Evolutionary conservation across 805 yeast species (phyloP).

Genomic region (Saccharomycopsis lassenensis): DNA sequence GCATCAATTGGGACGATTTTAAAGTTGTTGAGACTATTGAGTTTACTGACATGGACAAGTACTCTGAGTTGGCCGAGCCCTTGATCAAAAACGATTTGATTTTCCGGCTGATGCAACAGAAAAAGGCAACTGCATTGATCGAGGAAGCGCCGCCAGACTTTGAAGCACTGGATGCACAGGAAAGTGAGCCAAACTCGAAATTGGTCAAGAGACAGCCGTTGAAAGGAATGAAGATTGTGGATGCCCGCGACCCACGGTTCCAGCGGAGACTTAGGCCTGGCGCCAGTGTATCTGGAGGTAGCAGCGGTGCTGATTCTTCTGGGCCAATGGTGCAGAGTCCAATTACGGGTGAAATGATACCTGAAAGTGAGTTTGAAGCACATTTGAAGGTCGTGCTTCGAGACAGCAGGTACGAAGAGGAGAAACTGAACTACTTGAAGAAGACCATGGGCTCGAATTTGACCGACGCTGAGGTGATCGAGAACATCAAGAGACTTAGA

Average conservation of each 20-base stretch:
- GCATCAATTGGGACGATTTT: slow-evolving; percentile 85
- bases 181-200: slow-evolving; percentile 12
- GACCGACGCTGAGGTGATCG: slow-evolving; percentile 48
- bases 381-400: slow-evolving; percentile 61
- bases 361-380: slow-evolving; percentile 57
- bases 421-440: slow-evolving; percentile 45
- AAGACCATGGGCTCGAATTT: slow-evolving; percentile 43
- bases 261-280: no score
- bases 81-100: slow-evolving; percentile 47
- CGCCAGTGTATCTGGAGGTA: no score
- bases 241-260: no score
- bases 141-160: slow-evolving; percentile 36
- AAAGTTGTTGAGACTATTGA: slow-evolving; percentile 56
- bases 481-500: slow-evolving; percentile 40
- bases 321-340: slow-evolving; percentile 81
- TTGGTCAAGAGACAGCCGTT: slow-evolving; percentile 14
- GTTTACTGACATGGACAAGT: slow-evolving; percentile 51
- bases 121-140: slow-evolving; percentile 26
- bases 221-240: slow-evolving; percentile 62
- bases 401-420: slow-evolving; percentile 70
- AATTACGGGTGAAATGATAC: slow-evolving; percentile 58
- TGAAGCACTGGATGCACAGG: slow-evolving; percentile 19
- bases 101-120: slow-evolving; percentile 48
- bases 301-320: no score
- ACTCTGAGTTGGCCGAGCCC: slow-evolving; percentile 42